Conservation (phyloP, 1,284 basidiomycete genomes). For the Trametes sp. region DNA sequence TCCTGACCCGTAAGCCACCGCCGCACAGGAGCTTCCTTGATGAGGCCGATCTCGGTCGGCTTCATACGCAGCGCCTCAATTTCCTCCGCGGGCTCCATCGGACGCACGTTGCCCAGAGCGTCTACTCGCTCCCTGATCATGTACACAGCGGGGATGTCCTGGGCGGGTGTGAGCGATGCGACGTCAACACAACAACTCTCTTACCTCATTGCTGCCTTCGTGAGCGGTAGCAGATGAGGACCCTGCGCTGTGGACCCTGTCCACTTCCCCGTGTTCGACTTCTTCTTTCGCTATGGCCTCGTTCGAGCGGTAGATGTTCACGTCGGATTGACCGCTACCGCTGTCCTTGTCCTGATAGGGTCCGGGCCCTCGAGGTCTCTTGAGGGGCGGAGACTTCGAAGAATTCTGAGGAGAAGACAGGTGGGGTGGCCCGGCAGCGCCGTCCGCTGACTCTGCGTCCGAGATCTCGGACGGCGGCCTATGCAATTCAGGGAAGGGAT, state of each 20-base stretch:
- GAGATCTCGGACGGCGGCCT: conserved; percentile 41
- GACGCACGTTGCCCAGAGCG: conserved; percentile 77
- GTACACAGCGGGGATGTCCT: conserved; percentile 43
- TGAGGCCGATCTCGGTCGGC: conserved; percentile 67
- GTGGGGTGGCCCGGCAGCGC: conserved; percentile 16
- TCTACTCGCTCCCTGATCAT: conserved; percentile 92
- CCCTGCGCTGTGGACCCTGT: conserved; percentile 13
- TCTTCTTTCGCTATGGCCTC: conserved; percentile 40
- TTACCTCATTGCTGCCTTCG: conserved; percentile 17
- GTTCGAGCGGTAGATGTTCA: conserved; percentile 44
- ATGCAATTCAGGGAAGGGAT: conserved; percentile 57
- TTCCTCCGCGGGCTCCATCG: conserved; percentile 76
- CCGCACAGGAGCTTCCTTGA: conserved; percentile 67
- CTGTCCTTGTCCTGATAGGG: not conserved
- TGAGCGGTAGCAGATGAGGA: conserved; percentile 6
- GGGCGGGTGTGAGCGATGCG: not conserved
- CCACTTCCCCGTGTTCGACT: conserved; percentile 33
- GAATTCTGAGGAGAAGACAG: not conserved
- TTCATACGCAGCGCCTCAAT: conserved; percentile 73
- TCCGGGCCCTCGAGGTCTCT: not conserved
- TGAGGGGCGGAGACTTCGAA: not conserved
- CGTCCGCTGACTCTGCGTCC: conserved; percentile 31
- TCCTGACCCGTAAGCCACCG: conserved; percentile 67
- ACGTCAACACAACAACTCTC: not conserved
- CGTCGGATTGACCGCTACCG: conserved; percentile 31